Percentiles rank a stretch among this genome's conserved stretches.
Evolutionary conservation across 2,329 filamentous ascomycete species (phyloP).

Genomic region (Trichoderma sp.): DNA sequence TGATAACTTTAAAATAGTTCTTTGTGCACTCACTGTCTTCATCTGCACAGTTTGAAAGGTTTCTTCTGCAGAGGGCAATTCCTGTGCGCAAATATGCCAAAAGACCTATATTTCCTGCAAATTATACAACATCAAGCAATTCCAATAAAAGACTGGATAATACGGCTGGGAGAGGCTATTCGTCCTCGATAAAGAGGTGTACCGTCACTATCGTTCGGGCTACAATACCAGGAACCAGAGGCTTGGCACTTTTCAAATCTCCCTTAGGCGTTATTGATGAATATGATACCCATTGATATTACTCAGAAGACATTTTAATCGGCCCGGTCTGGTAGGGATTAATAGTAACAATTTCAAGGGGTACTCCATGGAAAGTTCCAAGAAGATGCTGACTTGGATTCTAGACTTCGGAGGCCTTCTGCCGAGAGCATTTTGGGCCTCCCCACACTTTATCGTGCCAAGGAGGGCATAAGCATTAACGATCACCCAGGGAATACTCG

Average conservation of each 20-base stretch:
- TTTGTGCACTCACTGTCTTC: no score
- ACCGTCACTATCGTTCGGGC: not conserved
- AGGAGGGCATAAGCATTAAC: conserved; percentile 5
- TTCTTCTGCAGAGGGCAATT: no score
- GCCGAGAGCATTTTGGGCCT: not conserved
- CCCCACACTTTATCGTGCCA: not conserved
- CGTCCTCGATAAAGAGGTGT: not conserved
- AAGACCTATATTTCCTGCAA: no score
- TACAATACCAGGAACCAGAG: not conserved
- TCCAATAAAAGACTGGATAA: not conserved
- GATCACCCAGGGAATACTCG: not conserved
- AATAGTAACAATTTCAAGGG: not conserved
- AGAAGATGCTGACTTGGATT: not conserved
- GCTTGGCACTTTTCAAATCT: not conserved
- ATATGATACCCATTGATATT: not conserved
- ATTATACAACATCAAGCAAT: not conserved
- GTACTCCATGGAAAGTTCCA: not conserved
- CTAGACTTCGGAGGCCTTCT: not conserved
- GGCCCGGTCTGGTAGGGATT: conserved; percentile 3
- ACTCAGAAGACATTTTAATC: not conserved
- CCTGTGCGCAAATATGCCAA: no score
- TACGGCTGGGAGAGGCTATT: not conserved
- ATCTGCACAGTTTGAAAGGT: no score
- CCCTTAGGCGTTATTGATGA: not conserved
- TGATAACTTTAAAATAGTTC: no score